phyloP scores from a whole-genome alignment of 345 rosid species.

The Gossypium anomalum region DNA sequence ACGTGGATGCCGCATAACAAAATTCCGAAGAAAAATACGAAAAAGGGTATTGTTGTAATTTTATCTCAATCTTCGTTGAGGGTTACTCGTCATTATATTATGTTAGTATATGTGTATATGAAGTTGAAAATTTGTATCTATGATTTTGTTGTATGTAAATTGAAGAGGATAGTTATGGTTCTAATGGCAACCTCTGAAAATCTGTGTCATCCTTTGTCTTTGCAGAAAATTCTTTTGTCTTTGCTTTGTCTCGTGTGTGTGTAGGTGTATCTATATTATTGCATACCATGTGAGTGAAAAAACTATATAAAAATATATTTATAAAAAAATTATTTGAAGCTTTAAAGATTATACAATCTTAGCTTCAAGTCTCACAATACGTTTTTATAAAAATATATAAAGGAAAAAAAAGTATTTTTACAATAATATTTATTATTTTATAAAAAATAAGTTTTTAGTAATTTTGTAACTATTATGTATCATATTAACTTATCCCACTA shows the following conservation, averaged over 20 bases:
- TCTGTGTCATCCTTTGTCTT: neutral
- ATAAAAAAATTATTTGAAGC: too few relatives aligned
- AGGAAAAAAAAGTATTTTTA: neutral
- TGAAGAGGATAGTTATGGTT: neutral
- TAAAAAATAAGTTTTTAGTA: too few relatives aligned
- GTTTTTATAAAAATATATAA: neutral
- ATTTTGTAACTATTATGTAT: too few relatives aligned
- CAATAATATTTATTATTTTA: too few relatives aligned
- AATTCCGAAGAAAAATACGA: neutral
- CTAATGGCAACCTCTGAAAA: slow-evolving; percentile 8
- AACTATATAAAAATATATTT: too few relatives aligned
- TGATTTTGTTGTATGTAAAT: neutral
- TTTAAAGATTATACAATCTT: too few relatives aligned
- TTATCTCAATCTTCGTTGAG: neutral
- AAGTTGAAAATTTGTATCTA: neutral
- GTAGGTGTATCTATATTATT: too few relatives aligned
- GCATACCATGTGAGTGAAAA: too few relatives aligned
- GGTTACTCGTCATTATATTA: neutral
- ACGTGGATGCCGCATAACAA: neutral
- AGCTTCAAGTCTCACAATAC: too few relatives aligned
- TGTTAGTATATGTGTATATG: neutral
- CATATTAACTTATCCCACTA: too few relatives aligned
- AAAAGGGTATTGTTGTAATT: neutral
- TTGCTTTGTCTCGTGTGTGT: neutral
- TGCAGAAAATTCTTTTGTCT: neutral